phyloP scores from a whole-genome alignment of 306 rosid species.

The Luffa acutangula region DNA sequence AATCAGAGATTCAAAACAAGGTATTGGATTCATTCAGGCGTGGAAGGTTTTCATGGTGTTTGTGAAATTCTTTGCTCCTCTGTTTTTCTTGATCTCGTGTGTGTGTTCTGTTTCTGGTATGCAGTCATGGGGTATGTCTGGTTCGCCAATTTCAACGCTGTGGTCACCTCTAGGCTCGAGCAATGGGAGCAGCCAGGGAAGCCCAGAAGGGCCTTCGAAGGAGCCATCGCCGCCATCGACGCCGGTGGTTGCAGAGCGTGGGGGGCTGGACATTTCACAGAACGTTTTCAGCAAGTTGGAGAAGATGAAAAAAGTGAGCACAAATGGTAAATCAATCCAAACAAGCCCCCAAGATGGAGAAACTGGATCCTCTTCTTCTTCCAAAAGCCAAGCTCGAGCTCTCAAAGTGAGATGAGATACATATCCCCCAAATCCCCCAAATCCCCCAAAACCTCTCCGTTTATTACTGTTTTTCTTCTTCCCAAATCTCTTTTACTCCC shows the following conservation, averaged over 20 bases:
- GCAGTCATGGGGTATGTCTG: conserved; percentile 34
- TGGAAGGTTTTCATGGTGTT: neutral
- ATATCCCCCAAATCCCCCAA: neutral
- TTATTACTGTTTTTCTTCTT: neutral
- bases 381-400: conserved; percentile 36
- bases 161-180: conserved; percentile 40
- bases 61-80: neutral
- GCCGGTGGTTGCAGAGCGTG: conserved; percentile 18
- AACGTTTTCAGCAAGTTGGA: conserved; percentile 16
- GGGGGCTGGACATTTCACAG: conserved; percentile 7
- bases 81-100: neutral
- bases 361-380: conserved; percentile 13
- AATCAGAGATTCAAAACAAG: conserved; percentile 22
- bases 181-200: conserved; percentile 36
- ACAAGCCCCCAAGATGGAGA: neutral
- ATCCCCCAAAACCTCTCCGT: neutral
- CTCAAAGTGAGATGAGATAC: conserved; percentile 27
- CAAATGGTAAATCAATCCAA: conserved; percentile 10
- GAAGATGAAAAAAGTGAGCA: conserved; percentile 24
- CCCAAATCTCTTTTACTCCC: neutral
- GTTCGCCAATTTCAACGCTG: conserved; percentile 29
- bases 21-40: conserved; percentile 2
- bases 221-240: conserved; percentile 26
- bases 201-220: conserved; percentile 32
- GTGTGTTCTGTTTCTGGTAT: conserved; percentile 1